These are phyloP conservation scores for Candida arabinofermentans DNA, from an alignment of 805 yeast species.

Conservation along the genomic window DNA sequence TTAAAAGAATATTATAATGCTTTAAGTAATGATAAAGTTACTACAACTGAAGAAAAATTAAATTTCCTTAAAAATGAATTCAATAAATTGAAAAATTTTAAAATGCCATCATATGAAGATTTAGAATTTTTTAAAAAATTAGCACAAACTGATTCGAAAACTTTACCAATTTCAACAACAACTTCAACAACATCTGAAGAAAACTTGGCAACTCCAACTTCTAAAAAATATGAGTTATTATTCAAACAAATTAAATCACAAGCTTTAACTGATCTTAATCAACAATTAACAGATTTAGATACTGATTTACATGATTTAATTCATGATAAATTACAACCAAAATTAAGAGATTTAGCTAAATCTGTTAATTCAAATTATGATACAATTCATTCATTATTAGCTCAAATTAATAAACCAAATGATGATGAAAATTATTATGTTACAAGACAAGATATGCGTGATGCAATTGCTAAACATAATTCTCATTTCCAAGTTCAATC, in stretches of 20 bases:
- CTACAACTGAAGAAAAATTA: conserved; percentile 27
- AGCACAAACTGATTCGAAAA: conserved; percentile 4
- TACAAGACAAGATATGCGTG: conserved; percentile 46
- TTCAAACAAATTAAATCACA: conserved; percentile 36
- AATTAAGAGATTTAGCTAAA: conserved; percentile 32
- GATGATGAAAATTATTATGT: conserved; percentile 28
- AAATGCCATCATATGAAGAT: conserved; percentile 25
- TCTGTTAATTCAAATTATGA: conserved; percentile 23
- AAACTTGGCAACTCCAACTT: conserved; percentile 16
- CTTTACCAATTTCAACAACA: too few relatives aligned
- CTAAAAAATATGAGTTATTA: conserved; percentile 26
- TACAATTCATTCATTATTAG: conserved; percentile 24
- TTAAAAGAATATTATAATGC: conserved; percentile 12
- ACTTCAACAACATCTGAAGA: conserved; percentile 11
- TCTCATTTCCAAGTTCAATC: conserved; percentile 28
- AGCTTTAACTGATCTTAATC: conserved; percentile 36
- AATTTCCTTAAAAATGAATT: conserved; percentile 30
- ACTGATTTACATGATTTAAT: conserved; percentile 23
- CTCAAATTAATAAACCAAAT: conserved; percentile 21
- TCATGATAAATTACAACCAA: conserved; percentile 30
- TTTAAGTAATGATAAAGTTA: conserved; percentile 17
- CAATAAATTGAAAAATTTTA: conserved; percentile 27
- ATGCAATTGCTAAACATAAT: conserved; percentile 33
- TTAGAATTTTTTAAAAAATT: conserved; percentile 20
- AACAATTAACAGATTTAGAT: conserved; percentile 32